phyloP scores from a whole-genome alignment of 2,329 filamentous ascomycete species.

The Curvularia spicifera region DNA sequence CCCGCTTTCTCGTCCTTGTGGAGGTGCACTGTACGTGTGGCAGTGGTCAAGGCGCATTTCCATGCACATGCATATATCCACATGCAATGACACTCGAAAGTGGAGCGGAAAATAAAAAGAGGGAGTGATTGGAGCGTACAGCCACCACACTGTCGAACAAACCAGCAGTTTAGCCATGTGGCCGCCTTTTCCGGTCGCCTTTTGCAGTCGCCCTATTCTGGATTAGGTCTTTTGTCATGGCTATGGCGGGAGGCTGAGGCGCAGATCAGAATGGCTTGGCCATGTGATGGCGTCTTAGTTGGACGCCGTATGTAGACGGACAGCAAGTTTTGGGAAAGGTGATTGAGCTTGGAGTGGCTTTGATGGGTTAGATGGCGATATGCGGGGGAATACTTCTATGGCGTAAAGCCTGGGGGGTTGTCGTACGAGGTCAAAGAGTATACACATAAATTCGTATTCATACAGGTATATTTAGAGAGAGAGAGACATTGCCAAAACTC shows the following conservation, averaged over 20 bases:
- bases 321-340: too few relatives aligned
- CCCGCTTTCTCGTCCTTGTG: too few relatives aligned
- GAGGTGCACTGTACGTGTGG: too few relatives aligned
- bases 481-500: neutral
- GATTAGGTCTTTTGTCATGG: neutral
- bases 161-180: neutral
- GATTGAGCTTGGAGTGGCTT: neutral
- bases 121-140: too few relatives aligned
- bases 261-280: neutral
- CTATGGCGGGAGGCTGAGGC: neutral
- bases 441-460: neutral
- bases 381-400: too few relatives aligned
- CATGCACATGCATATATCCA: too few relatives aligned
- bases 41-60: too few relatives aligned
- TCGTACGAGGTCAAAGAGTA: neutral
- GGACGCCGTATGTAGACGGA: neutral
- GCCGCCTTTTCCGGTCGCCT: neutral
- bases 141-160: too few relatives aligned
- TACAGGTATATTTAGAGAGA: neutral
- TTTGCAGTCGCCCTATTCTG: too few relatives aligned
- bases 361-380: neutral
- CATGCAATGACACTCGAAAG: too few relatives aligned
- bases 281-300: neutral
- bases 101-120: too few relatives aligned
- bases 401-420: too few relatives aligned